phyloP scores from a whole-genome alignment of 345 rosid genomes.

The Sonneratia alba region DNA sequence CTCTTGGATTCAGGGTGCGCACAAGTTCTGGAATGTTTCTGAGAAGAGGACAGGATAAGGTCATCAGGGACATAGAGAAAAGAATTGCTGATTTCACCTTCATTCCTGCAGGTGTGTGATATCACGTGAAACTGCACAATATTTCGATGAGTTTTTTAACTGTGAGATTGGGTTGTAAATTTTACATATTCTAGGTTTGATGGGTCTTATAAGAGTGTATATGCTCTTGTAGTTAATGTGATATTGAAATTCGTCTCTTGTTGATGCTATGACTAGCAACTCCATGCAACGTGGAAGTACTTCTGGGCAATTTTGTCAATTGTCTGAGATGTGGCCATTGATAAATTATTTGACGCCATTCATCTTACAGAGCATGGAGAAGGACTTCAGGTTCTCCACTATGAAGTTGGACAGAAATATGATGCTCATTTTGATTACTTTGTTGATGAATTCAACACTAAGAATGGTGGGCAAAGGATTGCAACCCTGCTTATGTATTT shows the following conservation, averaged over 20 bases:
- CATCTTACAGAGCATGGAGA: conserved; percentile 69
- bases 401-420: conserved; percentile 83
- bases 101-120: conserved; percentile 59
- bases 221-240: background rate
- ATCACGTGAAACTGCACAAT: background rate
- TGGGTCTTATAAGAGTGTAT: background rate
- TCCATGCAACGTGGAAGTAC: background rate
- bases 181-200: background rate
- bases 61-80: conserved; percentile 56
- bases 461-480: conserved; percentile 83
- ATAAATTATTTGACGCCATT: background rate
- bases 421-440: conserved; percentile 88
- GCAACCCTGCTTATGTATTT: conserved; percentile 92
- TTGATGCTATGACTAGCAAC: background rate
- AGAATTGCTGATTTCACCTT: conserved; percentile 83
- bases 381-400: conserved; percentile 82
- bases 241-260: background rate
- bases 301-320: background rate
- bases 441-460: conserved; percentile 77
- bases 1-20: conserved; percentile 52
- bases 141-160: background rate
- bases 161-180: background rate
- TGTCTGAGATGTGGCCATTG: background rate
- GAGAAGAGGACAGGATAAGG: conserved; percentile 59
- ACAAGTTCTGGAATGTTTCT: conserved; percentile 91